A percentile compares a stretch with the other conserved stretches of the same genome.
Conservation (phyloP, 352 stramenopile genomes). For the Globisporangium nodosum region DNA sequence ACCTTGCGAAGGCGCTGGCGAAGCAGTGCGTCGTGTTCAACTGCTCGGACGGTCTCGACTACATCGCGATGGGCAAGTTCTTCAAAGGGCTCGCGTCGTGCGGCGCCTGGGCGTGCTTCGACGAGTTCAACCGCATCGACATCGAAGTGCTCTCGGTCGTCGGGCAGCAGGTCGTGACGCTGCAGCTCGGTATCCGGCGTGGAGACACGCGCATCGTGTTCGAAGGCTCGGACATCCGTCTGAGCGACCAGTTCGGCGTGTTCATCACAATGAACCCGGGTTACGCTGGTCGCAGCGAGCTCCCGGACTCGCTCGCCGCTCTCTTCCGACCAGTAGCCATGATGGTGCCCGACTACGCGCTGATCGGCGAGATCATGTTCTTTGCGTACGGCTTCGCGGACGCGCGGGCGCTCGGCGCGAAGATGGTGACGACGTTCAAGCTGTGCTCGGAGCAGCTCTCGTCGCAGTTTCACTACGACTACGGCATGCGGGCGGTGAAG, state of each 20-base stretch:
- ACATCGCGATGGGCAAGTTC: constrained; percentile 94
- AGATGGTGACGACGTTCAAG: constrained; percentile 89
- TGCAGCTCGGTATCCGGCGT: constrained; percentile 84
- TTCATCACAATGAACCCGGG: constrained; percentile 92
- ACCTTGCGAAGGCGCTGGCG: constrained; percentile 91
- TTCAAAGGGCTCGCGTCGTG: constrained; percentile 93
- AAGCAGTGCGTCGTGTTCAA: constrained; percentile 96
- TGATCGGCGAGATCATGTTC: constrained; percentile 91
- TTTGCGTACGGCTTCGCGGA: constrained; percentile 83
- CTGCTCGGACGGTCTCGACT: constrained; percentile 91
- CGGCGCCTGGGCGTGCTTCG: constrained; percentile 90
- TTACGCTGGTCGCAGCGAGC: constrained; percentile 82
- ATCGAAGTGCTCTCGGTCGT: constrained; percentile 87
- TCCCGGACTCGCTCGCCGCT: constrained; percentile 81
- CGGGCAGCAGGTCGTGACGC: constrained; percentile 89
- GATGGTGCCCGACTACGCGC: constrained; percentile 89
- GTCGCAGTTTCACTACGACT: constrained; percentile 89
- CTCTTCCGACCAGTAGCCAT: constrained; percentile 88
- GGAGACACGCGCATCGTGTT: constrained; percentile 89
- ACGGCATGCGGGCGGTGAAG: constrained; percentile 88
- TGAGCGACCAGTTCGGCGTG: constrained; percentile 89
- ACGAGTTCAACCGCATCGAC: constrained; percentile 90
- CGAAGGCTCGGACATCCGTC: constrained; percentile 92
- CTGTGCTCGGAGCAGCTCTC: constrained; percentile 88
- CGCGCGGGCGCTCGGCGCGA: constrained; percentile 49